Percentiles rank a stretch among this genome's conserved stretches.
Conservation (phyloP, 2,329 filamentous ascomycete genomes). For the Anthostomella pinea region DNA sequence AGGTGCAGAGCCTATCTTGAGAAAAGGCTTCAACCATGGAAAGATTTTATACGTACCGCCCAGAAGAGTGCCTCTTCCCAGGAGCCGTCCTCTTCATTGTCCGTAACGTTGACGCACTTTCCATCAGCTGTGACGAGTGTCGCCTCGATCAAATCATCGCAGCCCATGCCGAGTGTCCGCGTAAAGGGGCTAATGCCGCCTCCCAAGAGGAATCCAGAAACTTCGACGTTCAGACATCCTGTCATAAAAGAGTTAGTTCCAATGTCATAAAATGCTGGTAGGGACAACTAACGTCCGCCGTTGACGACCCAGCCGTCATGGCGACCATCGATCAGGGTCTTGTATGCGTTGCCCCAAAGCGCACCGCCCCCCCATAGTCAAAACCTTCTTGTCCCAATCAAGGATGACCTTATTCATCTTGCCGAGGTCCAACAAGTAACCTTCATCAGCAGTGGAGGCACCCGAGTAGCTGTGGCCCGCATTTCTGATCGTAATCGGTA, state of each 20-base stretch:
- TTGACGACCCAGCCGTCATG: slow-evolving; percentile 26
- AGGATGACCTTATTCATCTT: slow-evolving; percentile 29
- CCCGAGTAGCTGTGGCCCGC: slow-evolving; percentile 33
- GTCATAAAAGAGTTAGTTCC: too few relatives aligned
- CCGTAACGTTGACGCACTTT: neutral
- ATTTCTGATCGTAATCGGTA: slow-evolving; percentile 28
- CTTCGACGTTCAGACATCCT: too few relatives aligned
- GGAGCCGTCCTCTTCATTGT: neutral
- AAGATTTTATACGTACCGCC: too few relatives aligned
- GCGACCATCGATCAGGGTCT: slow-evolving; percentile 23
- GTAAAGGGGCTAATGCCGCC: slow-evolving; percentile 6
- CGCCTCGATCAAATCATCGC: slow-evolving; percentile 1
- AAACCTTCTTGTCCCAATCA: slow-evolving; percentile 10
- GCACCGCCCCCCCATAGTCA: slow-evolving; percentile 29
- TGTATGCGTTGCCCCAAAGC: slow-evolving; percentile 33
- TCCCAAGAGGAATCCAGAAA: slow-evolving; percentile 5
- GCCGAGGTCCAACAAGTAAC: slow-evolving; percentile 30
- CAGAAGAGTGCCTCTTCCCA: too few relatives aligned
- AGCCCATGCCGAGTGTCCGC: slow-evolving; percentile 6
- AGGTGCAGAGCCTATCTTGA: too few relatives aligned
- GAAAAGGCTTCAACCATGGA: too few relatives aligned
- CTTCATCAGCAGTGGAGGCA: slow-evolving; percentile 26
- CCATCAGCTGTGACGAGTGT: slow-evolving; percentile 3
- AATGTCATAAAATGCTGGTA: too few relatives aligned
- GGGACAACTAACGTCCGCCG: too few relatives aligned